Base-by-base conservation (phyloP, 768 basidiomycete genomes). In the Mycena polygramma region DNA sequence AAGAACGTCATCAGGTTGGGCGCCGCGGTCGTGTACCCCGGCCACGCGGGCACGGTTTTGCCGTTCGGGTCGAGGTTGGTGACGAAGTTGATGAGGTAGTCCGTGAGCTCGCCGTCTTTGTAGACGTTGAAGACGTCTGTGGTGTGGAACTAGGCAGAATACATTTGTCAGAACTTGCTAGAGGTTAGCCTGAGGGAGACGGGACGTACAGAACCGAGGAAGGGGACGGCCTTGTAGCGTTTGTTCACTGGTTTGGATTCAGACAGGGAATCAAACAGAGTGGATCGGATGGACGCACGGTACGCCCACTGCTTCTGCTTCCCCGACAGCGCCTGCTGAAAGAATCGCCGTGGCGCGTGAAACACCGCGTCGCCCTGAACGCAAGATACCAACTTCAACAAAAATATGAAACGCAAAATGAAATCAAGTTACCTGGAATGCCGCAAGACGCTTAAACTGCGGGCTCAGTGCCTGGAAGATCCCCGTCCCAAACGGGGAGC, bases 391-490 rank as follows among this genome's bases (percentile, higher is more conserved):
- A 49, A 14, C 19, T 20, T 43, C 30, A 30, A 30, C 30, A 30
- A 30, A 30, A 2, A 30, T 6, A 30, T 6, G 30, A 2, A 30
- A 30, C 3, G 3, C 30, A 30, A 30, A 30, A 30, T 30, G 30
- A 30, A 30, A 30, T 30, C 30, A 39, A n/a, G 22, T n/a, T 20
- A 55, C 63, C 51, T 81, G 81, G 61, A 89, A 77, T 0, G 87
- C 80, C 2, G 88, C 83, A 7, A 88, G 67, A 10, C 87, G 79
- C 73, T 89, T 90, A 77, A 80, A 89, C 63, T 89, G 83, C 0
- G 85, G 82, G 2, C 82, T 81, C 4, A 85, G 72, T 0, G 80
- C 79, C 53, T 88, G 84, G 85, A 53, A 15, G 52, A 53, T 53
- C 2, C 52, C 52, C 13, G 52, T 53, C 26, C 52, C 52, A 15